A percentile compares a stretch with the other conserved stretches of the same genome.
Evolutionary conservation across 345 rosid genomes (phyloP).

Genomic region (Ceriops decandra): DNA sequence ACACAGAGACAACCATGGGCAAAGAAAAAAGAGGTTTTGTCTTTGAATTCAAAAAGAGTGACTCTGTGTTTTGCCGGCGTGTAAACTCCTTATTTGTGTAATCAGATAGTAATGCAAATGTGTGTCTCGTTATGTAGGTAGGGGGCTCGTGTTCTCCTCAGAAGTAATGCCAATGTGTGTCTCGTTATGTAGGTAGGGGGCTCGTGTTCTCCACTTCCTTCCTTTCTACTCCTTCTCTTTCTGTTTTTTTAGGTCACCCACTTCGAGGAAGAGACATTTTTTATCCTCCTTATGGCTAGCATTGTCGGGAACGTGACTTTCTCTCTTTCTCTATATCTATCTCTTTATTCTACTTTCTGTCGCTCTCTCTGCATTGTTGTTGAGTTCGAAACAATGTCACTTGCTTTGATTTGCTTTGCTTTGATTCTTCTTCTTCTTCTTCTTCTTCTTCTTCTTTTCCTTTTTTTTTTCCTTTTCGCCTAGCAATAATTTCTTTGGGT

Average conservation of each 20-base stretch:
- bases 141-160: no score
- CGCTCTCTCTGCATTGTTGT: no score
- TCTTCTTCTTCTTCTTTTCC: no score
- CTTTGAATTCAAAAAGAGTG: background rate
- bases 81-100: background rate
- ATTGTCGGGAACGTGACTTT: conserved; percentile 2
- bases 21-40: background rate
- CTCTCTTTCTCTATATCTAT: background rate
- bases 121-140: background rate
- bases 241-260: background rate
- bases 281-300: background rate
- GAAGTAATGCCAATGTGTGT: background rate
- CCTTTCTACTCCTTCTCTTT: no score
- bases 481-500: no score
- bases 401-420: no score
- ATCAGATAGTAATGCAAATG: background rate
- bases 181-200: background rate
- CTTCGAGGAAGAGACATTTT: conserved; percentile 1
- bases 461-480: no score
- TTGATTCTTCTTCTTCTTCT: no score
- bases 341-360: no score
- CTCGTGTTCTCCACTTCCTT: no score
- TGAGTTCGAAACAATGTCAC: no score
- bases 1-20: background rate
- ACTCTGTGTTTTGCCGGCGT: background rate